These are phyloP conservation scores for Adenanthera pavonina DNA, from an alignment of 306 rosid species.

Conservation along the genomic window DNA sequence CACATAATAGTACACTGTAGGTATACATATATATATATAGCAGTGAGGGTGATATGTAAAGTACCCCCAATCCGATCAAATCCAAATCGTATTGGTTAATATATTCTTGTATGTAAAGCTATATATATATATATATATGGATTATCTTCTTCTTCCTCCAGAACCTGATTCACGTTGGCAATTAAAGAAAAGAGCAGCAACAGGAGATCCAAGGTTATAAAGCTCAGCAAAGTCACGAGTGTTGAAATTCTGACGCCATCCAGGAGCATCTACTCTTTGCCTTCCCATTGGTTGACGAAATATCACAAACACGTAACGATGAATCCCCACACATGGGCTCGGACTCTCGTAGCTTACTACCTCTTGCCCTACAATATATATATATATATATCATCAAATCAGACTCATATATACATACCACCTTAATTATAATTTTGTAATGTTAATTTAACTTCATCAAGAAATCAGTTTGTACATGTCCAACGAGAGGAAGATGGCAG, in stretches of 20 bases:
- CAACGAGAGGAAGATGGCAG: not conserved
- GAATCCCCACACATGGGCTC: constrained; percentile 70
- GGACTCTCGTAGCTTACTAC: constrained; percentile 71
- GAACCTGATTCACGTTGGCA: constrained; percentile 63
- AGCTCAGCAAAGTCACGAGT: constrained; percentile 73
- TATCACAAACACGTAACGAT: constrained; percentile 60
- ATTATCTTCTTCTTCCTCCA: not conserved
- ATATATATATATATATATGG: not conserved
- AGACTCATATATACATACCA: not conserved
- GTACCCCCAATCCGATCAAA: not conserved
- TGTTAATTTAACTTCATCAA: not conserved
- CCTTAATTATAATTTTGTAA: no score
- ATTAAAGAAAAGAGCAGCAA: constrained; percentile 66
- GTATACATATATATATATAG: no score
- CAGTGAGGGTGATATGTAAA: no score
- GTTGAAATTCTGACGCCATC: constrained; percentile 81
- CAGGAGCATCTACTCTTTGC: constrained; percentile 65
- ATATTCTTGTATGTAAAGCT: not conserved
- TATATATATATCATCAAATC: not conserved
- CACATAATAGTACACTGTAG: no score
- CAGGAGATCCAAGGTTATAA: constrained; percentile 77
- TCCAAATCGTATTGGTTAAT: no score
- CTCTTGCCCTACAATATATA: constrained; percentile 51
- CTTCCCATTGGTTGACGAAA: constrained; percentile 61
- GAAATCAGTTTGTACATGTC: not conserved